Conservation (phyloP, 2,329 filamentous ascomycete species). For the Claviceps maximensis region DNA sequence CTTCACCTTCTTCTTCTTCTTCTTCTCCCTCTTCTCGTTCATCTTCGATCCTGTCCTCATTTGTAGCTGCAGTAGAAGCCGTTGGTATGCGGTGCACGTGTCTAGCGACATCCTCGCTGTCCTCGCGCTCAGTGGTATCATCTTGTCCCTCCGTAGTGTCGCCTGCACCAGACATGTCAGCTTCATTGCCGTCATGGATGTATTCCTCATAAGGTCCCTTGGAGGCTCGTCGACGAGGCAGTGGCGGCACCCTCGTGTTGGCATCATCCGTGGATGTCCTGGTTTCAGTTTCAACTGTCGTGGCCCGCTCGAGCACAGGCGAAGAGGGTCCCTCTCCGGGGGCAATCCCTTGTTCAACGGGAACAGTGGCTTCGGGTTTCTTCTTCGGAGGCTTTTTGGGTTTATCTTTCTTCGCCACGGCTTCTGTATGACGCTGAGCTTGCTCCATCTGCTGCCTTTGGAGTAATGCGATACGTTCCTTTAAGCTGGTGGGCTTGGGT, state of each 20-base stretch:
- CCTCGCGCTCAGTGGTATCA: slow-evolving; percentile 56
- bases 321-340: slow-evolving; percentile 17
- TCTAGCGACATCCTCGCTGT: slow-evolving; percentile 49
- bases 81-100: slow-evolving; percentile 22
- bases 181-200: slow-evolving; percentile 48
- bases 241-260: slow-evolving; percentile 23
- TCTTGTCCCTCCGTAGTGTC: slow-evolving; percentile 50
- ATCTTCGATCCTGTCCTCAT: slow-evolving; percentile 41
- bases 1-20: slow-evolving; percentile 70
- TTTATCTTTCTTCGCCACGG: slow-evolving; percentile 72
- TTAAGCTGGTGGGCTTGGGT: slow-evolving; percentile 84
- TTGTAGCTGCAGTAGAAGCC: slow-evolving; percentile 29
- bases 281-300: slow-evolving; percentile 32
- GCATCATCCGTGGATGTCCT: slow-evolving; percentile 38
- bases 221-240: slow-evolving; percentile 40
- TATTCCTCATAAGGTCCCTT: slow-evolving; percentile 29
- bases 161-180: slow-evolving; percentile 50
- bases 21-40: slow-evolving; percentile 44
- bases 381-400: slow-evolving; percentile 65
- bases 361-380: slow-evolving; percentile 32
- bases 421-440: slow-evolving; percentile 67
- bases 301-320: slow-evolving; percentile 28
- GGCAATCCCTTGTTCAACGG: slow-evolving; percentile 17
- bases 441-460: slow-evolving; percentile 92
- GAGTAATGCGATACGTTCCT: slow-evolving; percentile 85